These are phyloP conservation scores for Rubia tinctorum DNA, from an alignment of 305 asterid genomes.

Conservation along the genomic window DNA sequence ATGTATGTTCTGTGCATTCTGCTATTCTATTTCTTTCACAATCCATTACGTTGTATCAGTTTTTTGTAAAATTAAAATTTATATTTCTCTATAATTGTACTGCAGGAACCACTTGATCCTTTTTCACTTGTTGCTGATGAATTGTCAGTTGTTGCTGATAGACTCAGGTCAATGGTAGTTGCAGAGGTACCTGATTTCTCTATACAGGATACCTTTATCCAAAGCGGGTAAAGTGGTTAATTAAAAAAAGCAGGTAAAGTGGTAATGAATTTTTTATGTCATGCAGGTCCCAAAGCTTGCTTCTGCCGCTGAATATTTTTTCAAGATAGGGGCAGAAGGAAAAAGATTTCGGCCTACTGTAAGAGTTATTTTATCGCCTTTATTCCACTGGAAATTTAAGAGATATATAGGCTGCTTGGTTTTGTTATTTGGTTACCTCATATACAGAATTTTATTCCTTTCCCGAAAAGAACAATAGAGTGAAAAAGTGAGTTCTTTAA, in stretches of 20 bases:
- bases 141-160: constrained; percentile 68
- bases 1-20: not conserved
- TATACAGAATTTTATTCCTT: not conserved
- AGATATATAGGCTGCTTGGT: not conserved
- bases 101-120: constrained; percentile 85
- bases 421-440: constrained; percentile 8
- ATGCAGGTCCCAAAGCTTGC: constrained; percentile 95
- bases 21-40: not conserved
- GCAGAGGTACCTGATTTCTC: constrained; percentile 64
- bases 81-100: not conserved
- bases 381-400: not conserved
- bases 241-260: not conserved
- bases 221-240: not conserved
- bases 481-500: not conserved
- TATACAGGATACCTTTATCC: not conserved
- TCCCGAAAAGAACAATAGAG: not conserved
- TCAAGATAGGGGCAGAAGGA: constrained; percentile 92
- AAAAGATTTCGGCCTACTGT: constrained; percentile 96
- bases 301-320: constrained; percentile 94
- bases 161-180: constrained; percentile 92
- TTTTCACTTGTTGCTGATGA: constrained; percentile 98
- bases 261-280: constrained; percentile 10
- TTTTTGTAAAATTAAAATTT: not conserved
- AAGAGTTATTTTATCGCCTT: constrained; percentile 25
- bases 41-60: not conserved